Evolutionary conservation across 305 asterid genomes (phyloP).

Genomic region (Solanum hybrid): DNA sequence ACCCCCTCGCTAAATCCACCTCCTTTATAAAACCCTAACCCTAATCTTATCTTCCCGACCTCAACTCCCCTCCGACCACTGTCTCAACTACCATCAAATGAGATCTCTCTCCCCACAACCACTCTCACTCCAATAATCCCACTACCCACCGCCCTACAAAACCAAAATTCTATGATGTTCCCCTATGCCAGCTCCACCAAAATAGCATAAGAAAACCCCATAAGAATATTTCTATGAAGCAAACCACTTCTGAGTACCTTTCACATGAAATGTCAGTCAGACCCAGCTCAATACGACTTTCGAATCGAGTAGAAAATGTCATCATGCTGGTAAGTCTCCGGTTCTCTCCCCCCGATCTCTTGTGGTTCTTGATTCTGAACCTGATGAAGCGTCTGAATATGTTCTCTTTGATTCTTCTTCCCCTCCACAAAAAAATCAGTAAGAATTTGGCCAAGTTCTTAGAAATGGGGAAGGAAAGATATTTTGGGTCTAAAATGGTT

Average conservation of each 20-base stretch:
- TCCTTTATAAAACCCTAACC: background rate
- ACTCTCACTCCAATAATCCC: background rate
- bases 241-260: background rate
- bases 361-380: background rate
- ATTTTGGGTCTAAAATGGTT: background rate
- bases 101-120: background rate
- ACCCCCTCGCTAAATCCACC: background rate
- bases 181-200: background rate
- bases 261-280: background rate
- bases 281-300: rapidly evolving
- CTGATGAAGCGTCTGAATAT: background rate
- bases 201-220: rapidly evolving
- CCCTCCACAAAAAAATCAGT: background rate
- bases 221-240: no score
- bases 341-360: background rate
- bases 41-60: background rate
- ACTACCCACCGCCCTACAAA: background rate
- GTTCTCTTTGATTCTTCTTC: no score
- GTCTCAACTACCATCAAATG: background rate
- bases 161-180: background rate
- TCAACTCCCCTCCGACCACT: background rate
- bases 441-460: background rate
- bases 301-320: background rate
- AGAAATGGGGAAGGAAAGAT: background rate
- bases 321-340: rapidly evolving